phyloP scores from a whole-genome alignment of 2,329 filamentous ascomycete genomes.

The Pseudogymnoascus sp. region DNA sequence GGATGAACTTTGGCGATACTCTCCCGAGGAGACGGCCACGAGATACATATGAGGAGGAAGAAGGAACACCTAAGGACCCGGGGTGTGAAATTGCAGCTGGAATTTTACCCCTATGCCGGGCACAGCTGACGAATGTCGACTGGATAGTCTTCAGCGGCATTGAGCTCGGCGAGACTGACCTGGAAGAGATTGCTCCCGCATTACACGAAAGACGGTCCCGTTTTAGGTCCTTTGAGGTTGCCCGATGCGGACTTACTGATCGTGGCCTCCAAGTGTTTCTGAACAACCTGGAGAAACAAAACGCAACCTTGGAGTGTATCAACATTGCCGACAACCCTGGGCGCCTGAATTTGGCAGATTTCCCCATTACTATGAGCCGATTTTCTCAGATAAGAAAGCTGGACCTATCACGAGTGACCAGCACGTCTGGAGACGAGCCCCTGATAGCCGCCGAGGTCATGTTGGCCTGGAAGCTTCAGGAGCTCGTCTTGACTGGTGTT shows the following conservation, averaged over 20 bases:
- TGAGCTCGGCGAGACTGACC: slow-evolving; percentile 60
- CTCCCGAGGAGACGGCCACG: slow-evolving; percentile 46
- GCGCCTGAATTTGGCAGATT: slow-evolving; percentile 54
- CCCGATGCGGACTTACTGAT: slow-evolving; percentile 53
- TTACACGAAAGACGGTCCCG: slow-evolving; percentile 57
- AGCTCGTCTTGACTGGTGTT: slow-evolving; percentile 57
- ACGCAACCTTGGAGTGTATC: slow-evolving; percentile 58
- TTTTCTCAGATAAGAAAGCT: slow-evolving; percentile 60
- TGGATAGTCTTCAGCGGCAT: slow-evolving; percentile 65
- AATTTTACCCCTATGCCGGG: slow-evolving; percentile 58
- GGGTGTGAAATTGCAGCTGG: slow-evolving; percentile 65
- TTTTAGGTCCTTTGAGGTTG: slow-evolving; percentile 59
- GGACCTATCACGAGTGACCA: slow-evolving; percentile 56
- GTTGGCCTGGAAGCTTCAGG: slow-evolving; percentile 59
- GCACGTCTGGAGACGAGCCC: slow-evolving; percentile 54
- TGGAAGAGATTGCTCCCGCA: slow-evolving; percentile 59
- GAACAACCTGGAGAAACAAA: slow-evolving; percentile 56
- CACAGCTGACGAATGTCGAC: slow-evolving; percentile 60
- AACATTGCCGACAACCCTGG: slow-evolving; percentile 61
- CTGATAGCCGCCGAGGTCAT: slow-evolving; percentile 60
- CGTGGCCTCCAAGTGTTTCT: slow-evolving; percentile 53
- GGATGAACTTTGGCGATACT: slow-evolving; percentile 58
- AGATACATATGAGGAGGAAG: slow-evolving; percentile 36
- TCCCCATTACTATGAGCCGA: slow-evolving; percentile 58
- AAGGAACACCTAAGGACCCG: slow-evolving; percentile 46